Base-by-base conservation (phyloP, 345 rosid species). In the Populus deltoides region DNA sequence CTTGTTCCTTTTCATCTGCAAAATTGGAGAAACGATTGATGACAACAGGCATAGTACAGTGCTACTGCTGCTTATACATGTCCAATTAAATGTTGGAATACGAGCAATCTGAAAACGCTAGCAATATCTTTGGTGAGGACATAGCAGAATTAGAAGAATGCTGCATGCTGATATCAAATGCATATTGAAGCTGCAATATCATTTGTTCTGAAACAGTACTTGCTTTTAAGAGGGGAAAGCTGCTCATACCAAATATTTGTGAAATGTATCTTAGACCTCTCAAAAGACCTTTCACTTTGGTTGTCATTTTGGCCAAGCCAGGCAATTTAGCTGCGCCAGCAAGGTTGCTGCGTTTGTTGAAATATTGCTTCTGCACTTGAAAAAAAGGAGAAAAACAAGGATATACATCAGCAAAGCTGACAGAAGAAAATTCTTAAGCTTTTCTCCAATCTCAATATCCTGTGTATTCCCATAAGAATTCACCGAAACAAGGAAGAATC, bases 181-280 rank as follows among this genome's bases (percentile, higher is more conserved):
- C 8, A 20, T 47, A 47, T 47, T 47, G 15, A 20, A 53, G 59
- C 59, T 53, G 22, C 24, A 53, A 53, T 53, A 53, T 53, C n/a
- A 17, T 53, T 53, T 53, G n/a, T 53, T 53, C 59, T 20, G 59
- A 20, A 53, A 53, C 6, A 49, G 35, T 33, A 25, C 15, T 53
- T 22, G 17, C 8, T 51, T 20, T 10, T 38, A 0, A 9, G 39
- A 27, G 15, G 16, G 27, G 25, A 36, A 43, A 62, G 61, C 1
- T 24, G 18, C n/a, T 73, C 85, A 22, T 53, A 91, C 93, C 91
- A 49, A 90, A 91, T 20, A 88, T 86, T 7, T 88, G 90, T 35
- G 87, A 69, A 22, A 92, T 82, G 76, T 82, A 86, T 72, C 85
- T 89, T 2, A 92, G 74, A 70, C 97, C 91, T 84, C 83, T 90